Evolutionary conservation across 2,329 filamentous ascomycete species (phyloP).

Genomic region (Graphium sp.): DNA sequence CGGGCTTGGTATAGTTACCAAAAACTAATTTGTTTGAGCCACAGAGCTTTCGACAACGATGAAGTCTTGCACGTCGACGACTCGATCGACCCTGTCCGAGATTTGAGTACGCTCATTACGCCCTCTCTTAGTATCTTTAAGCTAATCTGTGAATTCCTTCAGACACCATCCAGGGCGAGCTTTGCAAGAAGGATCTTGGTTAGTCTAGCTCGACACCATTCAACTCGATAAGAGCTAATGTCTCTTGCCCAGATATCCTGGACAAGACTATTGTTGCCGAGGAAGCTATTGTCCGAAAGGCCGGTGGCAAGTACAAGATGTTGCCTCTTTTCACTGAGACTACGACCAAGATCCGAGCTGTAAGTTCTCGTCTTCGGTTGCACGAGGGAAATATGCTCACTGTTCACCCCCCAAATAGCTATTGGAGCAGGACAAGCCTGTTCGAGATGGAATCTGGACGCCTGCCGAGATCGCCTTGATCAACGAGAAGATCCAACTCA

Average conservation of each 20-base stretch:
- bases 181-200: slow-evolving; percentile 23
- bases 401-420: slow-evolving; percentile 10
- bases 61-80: slow-evolving; percentile 27
- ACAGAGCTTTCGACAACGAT: slow-evolving; percentile 24
- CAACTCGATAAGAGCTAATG: too few relatives aligned
- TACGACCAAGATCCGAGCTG: slow-evolving; percentile 20
- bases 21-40: slow-evolving; percentile 7
- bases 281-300: slow-evolving; percentile 20
- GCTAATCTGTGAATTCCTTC: slow-evolving; percentile 5
- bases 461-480: slow-evolving; percentile 24
- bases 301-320: slow-evolving; percentile 26
- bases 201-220: too few relatives aligned
- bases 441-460: slow-evolving; percentile 23
- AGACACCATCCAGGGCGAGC: slow-evolving; percentile 20
- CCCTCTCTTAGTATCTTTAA: not conserved
- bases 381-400: slow-evolving; percentile 3
- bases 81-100: slow-evolving; percentile 24
- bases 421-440: slow-evolving; percentile 21
- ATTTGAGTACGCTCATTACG: slow-evolving; percentile 16
- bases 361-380: slow-evolving; percentile 5
- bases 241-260: slow-evolving; percentile 21
- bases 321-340: slow-evolving; percentile 24
- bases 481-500: slow-evolving; percentile 25
- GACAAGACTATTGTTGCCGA: slow-evolving; percentile 19
- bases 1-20: too few relatives aligned